phyloP scores from a whole-genome alignment of 345 rosid genomes.

The Melaleuca alternifolia region DNA sequence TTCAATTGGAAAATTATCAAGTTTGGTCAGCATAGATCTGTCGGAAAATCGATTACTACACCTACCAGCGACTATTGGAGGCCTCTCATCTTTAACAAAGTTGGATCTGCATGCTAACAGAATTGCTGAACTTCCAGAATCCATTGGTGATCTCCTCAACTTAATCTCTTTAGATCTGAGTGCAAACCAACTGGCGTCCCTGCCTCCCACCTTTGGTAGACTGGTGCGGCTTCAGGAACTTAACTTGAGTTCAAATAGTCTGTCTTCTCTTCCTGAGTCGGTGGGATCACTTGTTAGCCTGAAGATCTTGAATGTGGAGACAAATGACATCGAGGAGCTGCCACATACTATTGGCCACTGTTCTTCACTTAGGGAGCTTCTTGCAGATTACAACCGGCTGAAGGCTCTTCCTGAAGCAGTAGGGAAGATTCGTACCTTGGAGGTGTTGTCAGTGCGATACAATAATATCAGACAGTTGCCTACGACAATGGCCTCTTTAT shows the following conservation, averaged over 20 bases:
- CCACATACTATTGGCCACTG: conserved; percentile 75
- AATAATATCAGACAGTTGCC: conserved; percentile 85
- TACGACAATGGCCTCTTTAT: conserved; percentile 79
- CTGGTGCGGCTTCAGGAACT: conserved; percentile 72
- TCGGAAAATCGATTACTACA: conserved; percentile 72
- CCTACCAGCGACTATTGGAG: conserved; percentile 62
- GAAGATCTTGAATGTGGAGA: conserved; percentile 63
- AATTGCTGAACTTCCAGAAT: conserved; percentile 59
- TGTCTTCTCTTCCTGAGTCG: conserved; percentile 50
- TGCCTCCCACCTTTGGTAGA: conserved; percentile 54
- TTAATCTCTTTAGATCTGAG: conserved; percentile 59
- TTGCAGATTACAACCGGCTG: conserved; percentile 80
- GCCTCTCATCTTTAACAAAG: conserved; percentile 59
- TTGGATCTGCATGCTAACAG: conserved; percentile 81
- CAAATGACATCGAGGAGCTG: conserved; percentile 78
- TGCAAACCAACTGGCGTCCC: conserved; percentile 63
- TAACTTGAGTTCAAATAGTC: conserved; percentile 77
- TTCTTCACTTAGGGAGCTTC: conserved; percentile 60
- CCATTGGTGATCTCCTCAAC: conserved; percentile 64
- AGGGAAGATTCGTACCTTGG: conserved; percentile 69
- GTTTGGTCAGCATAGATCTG: conserved; percentile 58
- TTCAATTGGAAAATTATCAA: conserved; percentile 75
- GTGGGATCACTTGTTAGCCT: conserved; percentile 63
- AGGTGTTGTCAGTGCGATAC: conserved; percentile 75
- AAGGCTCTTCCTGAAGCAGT: conserved; percentile 98